These are phyloP conservation scores for Quercus phellos DNA, from an alignment of 331 rosid species.

Conservation along the genomic window DNA sequence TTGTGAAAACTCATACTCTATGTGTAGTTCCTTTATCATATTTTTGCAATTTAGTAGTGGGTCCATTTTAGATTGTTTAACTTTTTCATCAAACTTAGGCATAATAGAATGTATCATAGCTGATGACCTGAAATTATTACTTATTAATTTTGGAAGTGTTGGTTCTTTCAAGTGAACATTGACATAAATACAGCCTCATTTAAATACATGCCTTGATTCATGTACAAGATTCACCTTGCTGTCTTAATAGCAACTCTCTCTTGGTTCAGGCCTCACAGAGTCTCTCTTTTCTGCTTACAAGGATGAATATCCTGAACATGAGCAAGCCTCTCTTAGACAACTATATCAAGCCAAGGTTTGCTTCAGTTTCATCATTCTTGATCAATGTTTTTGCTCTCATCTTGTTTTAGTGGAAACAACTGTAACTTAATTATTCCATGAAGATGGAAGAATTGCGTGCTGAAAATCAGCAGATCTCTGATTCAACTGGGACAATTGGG, in stretches of 20 bases:
- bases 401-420: constrained; percentile 10
- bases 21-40: background rate
- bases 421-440: constrained; percentile 20
- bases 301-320: constrained; percentile 96
- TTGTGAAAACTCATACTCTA: background rate
- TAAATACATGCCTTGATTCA: background rate
- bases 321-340: constrained; percentile 90
- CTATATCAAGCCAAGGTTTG: constrained; percentile 88
- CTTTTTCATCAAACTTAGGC: too few species aligned
- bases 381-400: constrained; percentile 12
- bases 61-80: too few species aligned
- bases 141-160: background rate
- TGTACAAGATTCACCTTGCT: background rate
- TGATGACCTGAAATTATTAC: background rate
- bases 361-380: constrained; percentile 5
- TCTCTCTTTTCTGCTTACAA: constrained; percentile 85
- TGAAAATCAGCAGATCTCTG: constrained; percentile 74
- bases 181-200: background rate
- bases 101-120: background rate
- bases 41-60: background rate
- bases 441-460: constrained; percentile 90
- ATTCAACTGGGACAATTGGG: constrained; percentile 82
- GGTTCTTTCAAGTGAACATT: constrained; percentile 1
- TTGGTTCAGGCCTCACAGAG: constrained; percentile 82
- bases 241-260: constrained; percentile 20